Evolutionary conservation across 352 stramenopile genomes (phyloP).

Genomic region (Pythium phragmiticola): DNA sequence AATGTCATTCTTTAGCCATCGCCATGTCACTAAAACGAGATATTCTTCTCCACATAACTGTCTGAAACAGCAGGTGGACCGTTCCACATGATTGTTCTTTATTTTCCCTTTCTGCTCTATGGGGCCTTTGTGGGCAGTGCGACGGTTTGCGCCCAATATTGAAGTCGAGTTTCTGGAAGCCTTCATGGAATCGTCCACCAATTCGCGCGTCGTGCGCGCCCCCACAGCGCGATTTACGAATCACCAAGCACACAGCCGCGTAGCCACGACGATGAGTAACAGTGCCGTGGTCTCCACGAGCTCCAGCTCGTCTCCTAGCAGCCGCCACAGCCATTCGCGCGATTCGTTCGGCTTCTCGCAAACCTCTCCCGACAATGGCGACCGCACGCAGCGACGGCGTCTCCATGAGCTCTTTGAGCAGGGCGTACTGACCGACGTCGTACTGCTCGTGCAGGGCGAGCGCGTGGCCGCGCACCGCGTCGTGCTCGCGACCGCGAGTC

Average conservation of each 20-base stretch:
- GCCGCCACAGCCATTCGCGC: neutral
- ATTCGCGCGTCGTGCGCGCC: slow-evolving; percentile 6
- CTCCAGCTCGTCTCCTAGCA: slow-evolving; percentile 9
- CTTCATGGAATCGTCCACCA: slow-evolving; percentile 12
- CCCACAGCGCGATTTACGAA: slow-evolving; percentile 1
- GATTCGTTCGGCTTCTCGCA: neutral
- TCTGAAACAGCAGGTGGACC: slow-evolving; percentile 5
- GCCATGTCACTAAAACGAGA: slow-evolving; percentile 3
- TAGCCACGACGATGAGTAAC: slow-evolving; percentile 26
- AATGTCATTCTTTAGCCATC: neutral
- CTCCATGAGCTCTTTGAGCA: slow-evolving; percentile 49
- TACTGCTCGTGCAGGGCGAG: slow-evolving; percentile 50
- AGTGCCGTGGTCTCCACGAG: slow-evolving; percentile 17
- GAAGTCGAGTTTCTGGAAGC: slow-evolving; percentile 13
- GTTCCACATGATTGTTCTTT: slow-evolving; percentile 24
- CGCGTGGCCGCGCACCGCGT: slow-evolving; percentile 58
- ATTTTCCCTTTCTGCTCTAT: slow-evolving; percentile 11
- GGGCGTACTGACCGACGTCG: slow-evolving; percentile 60
- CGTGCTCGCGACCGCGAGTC: slow-evolving; percentile 56
- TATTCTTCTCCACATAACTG: neutral
- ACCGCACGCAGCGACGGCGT: slow-evolving; percentile 36
- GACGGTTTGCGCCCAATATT: slow-evolving; percentile 23
- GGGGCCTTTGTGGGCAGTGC: slow-evolving; percentile 1
- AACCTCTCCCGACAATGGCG: neutral
- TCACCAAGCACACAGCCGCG: neutral